Evolutionary conservation across 2,329 filamentous ascomycete genomes (phyloP).

Genomic region (Grosmannia penicillata): DNA sequence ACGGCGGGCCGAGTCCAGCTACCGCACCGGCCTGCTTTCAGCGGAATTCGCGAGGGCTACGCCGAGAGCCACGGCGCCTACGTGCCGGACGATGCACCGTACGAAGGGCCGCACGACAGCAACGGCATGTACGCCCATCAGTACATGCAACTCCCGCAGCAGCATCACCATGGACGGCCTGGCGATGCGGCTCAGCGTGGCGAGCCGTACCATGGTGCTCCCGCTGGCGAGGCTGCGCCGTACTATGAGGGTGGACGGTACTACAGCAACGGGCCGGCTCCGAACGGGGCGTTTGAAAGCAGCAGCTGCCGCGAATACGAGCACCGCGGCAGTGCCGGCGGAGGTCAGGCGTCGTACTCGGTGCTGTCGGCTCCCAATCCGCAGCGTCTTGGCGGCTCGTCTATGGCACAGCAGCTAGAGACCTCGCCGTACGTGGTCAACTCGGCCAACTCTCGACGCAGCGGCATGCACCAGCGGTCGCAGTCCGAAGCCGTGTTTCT

Average conservation of each 20-base stretch:
- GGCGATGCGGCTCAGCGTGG: neutral
- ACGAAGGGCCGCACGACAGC: neutral
- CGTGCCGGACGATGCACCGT: neutral
- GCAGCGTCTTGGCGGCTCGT: neutral
- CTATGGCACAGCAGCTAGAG: slow-evolving; percentile 5
- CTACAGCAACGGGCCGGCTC: neutral
- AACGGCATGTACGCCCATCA: too few species aligned
- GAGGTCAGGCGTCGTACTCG: neutral
- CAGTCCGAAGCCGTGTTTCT: slow-evolving; percentile 8
- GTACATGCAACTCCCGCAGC: neutral
- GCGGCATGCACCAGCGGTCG: slow-evolving; percentile 10
- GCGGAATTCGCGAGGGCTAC: slow-evolving; percentile 19
- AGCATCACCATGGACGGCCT: neutral
- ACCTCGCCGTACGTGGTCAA: slow-evolving; percentile 1
- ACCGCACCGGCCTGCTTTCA: slow-evolving; percentile 18
- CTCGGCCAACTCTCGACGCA: neutral
- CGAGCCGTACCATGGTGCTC: neutral
- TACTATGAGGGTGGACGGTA: neutral
- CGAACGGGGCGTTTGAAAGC: too few species aligned
- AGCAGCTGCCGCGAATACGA: neutral
- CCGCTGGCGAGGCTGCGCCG: too few species aligned
- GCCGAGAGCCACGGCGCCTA: slow-evolving; percentile 4
- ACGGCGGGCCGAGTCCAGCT: slow-evolving; percentile 10
- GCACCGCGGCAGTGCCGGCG: neutral
- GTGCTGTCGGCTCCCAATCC: slow-evolving; percentile 6